A percentile compares a stretch with the other conserved stretches of the same genome.
These are phyloP conservation scores for Notholithocarpus densiflorus DNA, from an alignment of 306 rosid species.

Conservation along the genomic window DNA sequence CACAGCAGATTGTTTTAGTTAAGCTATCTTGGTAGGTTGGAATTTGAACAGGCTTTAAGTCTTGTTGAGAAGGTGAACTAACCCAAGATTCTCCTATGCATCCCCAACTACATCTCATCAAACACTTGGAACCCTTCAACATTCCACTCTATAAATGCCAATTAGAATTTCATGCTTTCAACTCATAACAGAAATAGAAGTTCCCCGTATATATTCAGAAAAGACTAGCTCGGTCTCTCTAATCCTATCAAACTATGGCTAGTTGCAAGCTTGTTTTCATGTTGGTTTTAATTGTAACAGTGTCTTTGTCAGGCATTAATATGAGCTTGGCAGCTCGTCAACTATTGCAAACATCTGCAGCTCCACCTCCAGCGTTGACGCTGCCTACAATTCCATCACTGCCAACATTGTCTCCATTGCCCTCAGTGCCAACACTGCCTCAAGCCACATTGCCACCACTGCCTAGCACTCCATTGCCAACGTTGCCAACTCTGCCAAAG, in stretches of 20 bases:
- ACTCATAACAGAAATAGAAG: conserved; percentile 2
- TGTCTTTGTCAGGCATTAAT: conserved; percentile 22
- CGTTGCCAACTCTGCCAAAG: conserved; percentile 20
- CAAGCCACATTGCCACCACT: conserved; percentile 6
- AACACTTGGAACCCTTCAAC: neutral
- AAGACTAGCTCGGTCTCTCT: neutral
- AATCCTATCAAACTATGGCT: neutral
- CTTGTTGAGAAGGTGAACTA: conserved; percentile 25
- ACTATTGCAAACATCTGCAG: conserved; percentile 23
- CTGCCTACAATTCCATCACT: too few species aligned
- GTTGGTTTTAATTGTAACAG: neutral
- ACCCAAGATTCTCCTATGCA: neutral
- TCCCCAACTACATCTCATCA: conserved; percentile 27
- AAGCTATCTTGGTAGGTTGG: neutral
- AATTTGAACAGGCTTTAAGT: neutral
- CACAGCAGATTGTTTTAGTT: neutral
- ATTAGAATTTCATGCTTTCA: neutral
- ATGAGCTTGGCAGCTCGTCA: conserved; percentile 25
- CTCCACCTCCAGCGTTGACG: too few species aligned
- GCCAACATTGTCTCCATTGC: conserved; percentile 23
- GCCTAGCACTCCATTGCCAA: conserved; percentile 2
- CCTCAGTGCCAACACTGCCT: conserved; percentile 8
- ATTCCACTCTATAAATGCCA: neutral
- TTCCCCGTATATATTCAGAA: neutral
- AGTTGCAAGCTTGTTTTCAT: conserved; percentile 6